A percentile compares a stretch with the other conserved stretches of the same genome.
phyloP scores from a whole-genome alignment of 441 rosid species.

The Heliophila coronopifolia region DNA sequence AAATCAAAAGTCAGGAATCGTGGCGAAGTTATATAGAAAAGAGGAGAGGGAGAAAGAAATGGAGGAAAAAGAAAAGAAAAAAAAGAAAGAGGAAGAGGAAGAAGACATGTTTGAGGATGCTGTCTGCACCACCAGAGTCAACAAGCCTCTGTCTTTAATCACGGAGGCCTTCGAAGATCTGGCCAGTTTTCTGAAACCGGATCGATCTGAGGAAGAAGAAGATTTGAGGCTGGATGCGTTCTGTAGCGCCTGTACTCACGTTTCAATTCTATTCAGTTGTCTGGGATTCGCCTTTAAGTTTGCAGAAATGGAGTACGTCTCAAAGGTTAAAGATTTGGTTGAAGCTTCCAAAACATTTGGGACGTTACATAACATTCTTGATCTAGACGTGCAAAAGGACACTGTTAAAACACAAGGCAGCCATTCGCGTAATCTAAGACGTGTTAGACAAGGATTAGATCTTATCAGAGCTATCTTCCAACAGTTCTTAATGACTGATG shows the following conservation, averaged over 20 bases:
- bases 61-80: conserved; percentile 22
- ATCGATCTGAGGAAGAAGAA: conserved; percentile 16
- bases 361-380: conserved; percentile 52
- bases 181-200: conserved; percentile 30
- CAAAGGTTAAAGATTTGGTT: conserved; percentile 63
- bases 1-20: conserved; percentile 20
- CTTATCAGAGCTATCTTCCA: conserved; percentile 78
- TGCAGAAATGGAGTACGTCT: conserved; percentile 71
- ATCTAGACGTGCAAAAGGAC: conserved; percentile 46
- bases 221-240: conserved; percentile 57
- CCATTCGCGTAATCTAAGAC: conserved; percentile 67
- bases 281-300: conserved; percentile 91
- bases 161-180: conserved; percentile 68
- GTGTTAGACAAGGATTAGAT: conserved; percentile 90
- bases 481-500: conserved; percentile 54
- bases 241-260: conserved; percentile 65
- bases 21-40: conserved; percentile 32
- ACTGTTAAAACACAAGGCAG: conserved; percentile 74
- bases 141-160: conserved; percentile 46
- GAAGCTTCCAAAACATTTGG: conserved; percentile 56
- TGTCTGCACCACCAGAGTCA: conserved; percentile 16
- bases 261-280: conserved; percentile 63
- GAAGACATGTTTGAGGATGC: conserved; percentile 32
- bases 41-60: conserved; percentile 13
- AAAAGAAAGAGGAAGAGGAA: too few relatives aligned